Percentiles rank a stretch among this genome's conserved stretches.
These are phyloP conservation scores for Magnusiomyces paraingens DNA, from an alignment of 1,139 yeast species.

Conservation along the genomic window DNA sequence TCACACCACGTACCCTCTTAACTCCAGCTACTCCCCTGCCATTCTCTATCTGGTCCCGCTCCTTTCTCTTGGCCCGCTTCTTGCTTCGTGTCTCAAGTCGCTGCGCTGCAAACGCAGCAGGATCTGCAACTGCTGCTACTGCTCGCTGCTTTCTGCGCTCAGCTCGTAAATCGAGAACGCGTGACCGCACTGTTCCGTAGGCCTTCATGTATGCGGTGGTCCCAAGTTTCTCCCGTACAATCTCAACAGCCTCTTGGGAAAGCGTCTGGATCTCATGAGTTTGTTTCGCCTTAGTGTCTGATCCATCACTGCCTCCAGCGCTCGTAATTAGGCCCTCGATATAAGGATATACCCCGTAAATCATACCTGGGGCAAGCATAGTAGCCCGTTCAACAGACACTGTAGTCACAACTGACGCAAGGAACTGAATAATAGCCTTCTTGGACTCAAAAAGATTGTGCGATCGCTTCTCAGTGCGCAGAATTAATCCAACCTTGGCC, in stretches of 20 bases:
- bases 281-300: slow-evolving; percentile 40
- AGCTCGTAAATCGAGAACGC: slow-evolving; percentile 55
- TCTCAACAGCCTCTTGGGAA: slow-evolving; percentile 61
- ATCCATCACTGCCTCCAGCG: slow-evolving; percentile 37
- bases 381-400: slow-evolving; percentile 10
- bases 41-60: slow-evolving; percentile 18
- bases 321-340: slow-evolving; percentile 37
- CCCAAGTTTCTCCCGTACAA: slow-evolving; percentile 67
- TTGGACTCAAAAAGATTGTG: slow-evolving; percentile 42
- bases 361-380: slow-evolving; percentile 4
- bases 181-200: slow-evolving; percentile 57
- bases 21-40: neutral
- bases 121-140: slow-evolving; percentile 68
- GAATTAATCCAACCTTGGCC: slow-evolving; percentile 50
- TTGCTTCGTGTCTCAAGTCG: slow-evolving; percentile 71
- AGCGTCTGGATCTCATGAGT: slow-evolving; percentile 49
- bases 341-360: slow-evolving; percentile 6
- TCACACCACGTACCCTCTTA: slow-evolving; percentile 5
- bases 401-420: slow-evolving; percentile 31
- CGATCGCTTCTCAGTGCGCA: slow-evolving; percentile 37
- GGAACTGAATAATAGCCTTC: slow-evolving; percentile 44
- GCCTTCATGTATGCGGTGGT: slow-evolving; percentile 61
- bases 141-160: slow-evolving; percentile 76
- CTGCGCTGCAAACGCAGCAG: slow-evolving; percentile 72
- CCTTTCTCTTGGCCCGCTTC: slow-evolving; percentile 68